A percentile compares a stretch with the other conserved stretches of the same genome.
These are phyloP conservation scores for Lasiosphaeria miniovina DNA, from an alignment of 495 filamentous ascomycete species.

Conservation along the genomic window DNA sequence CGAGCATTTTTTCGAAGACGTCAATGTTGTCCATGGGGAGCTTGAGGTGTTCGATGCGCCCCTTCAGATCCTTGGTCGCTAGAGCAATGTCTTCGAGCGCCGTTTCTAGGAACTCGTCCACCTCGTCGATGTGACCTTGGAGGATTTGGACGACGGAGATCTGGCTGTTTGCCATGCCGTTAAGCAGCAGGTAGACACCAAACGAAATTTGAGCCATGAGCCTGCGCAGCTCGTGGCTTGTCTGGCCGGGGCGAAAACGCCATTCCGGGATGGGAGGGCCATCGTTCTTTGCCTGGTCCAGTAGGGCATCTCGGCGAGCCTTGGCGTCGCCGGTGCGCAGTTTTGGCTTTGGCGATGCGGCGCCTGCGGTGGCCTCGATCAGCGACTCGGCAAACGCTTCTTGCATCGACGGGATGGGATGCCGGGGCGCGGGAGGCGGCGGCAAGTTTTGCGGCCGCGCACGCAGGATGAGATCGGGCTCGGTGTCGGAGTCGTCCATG, in stretches of 20 bases:
- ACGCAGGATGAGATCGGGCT: conserved; percentile 16
- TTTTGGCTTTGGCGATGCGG: conserved; percentile 44
- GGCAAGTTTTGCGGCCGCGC: conserved; percentile 13
- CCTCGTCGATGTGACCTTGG: conserved; percentile 86
- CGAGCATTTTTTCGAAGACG: conserved; percentile 87
- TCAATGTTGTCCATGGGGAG: conserved; percentile 77
- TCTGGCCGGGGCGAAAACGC: conserved; percentile 62
- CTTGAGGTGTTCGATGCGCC: conserved; percentile 71
- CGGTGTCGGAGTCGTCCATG: conserved; percentile 12
- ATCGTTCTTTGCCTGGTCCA: conserved; percentile 61
- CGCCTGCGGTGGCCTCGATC: conserved; percentile 58
- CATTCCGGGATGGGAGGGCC: conserved; percentile 65
- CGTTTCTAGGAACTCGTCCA: conserved; percentile 84
- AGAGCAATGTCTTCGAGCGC: conserved; percentile 82
- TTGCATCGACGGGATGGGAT: conserved; percentile 81
- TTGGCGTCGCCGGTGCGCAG: conserved; percentile 60
- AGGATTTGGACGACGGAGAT: conserved; percentile 83
- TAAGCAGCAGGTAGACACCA: conserved; percentile 83
- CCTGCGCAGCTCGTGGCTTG: conserved; percentile 84
- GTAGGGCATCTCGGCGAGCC: conserved; percentile 61
- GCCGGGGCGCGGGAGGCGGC: conserved; percentile 26
- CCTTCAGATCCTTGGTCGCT: conserved; percentile 71
- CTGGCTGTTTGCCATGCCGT: conserved; percentile 83
- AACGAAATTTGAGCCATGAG: conserved; percentile 90
- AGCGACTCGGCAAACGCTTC: conserved; percentile 93